Evolutionary conservation across 495 filamentous ascomycete species (phyloP), one percentile per base, ranked within the genome.

Genomic region (Penicillium cinerascens): DNA sequence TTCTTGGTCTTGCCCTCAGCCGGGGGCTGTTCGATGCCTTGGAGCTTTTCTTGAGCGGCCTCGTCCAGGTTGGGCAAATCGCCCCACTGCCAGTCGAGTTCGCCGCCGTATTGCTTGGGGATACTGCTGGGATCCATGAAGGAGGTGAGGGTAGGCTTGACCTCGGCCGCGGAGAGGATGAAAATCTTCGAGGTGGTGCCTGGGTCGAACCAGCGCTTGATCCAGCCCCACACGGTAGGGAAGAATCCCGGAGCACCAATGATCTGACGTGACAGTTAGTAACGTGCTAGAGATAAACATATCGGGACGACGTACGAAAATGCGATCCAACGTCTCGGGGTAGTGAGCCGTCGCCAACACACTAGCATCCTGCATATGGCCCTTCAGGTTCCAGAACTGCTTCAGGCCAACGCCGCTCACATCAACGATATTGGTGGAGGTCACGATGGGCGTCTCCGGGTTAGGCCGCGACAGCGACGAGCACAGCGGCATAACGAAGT

Each of bases 141-240:
- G 23, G 79, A 71, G 50, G 82, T 80, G 11, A 96, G 78, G 4
- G 88, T 91, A 6, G 84, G 74, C 45, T 84, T 75, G 47, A 93
- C 82, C 66, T 93, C 85, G 27, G 78, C 60, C 20, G 82, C 70
- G 44, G 77, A 77, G 51, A 95, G 81, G 56, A 96, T 91, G 66
- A 95, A 92, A 61, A 96, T 95, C 72, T 96, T 95, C 54, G 87
- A 91, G 3, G 90, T 89, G 41, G 91, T 96, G 51, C 87, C 87
- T 22, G 91, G 91, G 71, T 96, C 91, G 65, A 95, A 95, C 91
- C 91, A 96, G 63, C 85, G 84, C 76, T 95, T 95, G 70, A 95
- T 86, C 91, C 91, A 95, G 55, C 87, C 81, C 91, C 91, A 95
- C 45, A 96, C 88, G 10, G 91, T 95, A 25, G 88, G 88, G 73